A percentile compares a stretch with the other conserved stretches of the same genome.
phyloP scores from a whole-genome alignment of 2,329 filamentous ascomycete species.

The Colletotrichum sp. region DNA sequence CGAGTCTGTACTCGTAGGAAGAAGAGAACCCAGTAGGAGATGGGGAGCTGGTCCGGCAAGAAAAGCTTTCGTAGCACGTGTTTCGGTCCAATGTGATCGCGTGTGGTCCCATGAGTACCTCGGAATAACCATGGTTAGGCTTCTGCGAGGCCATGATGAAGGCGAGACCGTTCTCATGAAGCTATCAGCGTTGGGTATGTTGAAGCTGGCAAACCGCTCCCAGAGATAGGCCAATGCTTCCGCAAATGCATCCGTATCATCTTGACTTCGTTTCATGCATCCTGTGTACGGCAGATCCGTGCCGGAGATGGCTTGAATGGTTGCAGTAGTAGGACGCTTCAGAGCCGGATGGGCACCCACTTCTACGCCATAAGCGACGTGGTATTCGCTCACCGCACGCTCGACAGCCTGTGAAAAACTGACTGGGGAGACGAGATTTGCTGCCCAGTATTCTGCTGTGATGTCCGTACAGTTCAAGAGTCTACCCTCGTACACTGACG shows the following conservation, averaged over 20 bases:
- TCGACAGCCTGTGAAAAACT: constrained; percentile 25
- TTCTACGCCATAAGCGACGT: constrained; percentile 25
- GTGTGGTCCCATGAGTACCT: constrained; percentile 46
- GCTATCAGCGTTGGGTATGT: background rate
- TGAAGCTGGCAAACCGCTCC: constrained; percentile 22
- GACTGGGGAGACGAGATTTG: constrained; percentile 32
- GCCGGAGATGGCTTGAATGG: constrained; percentile 29
- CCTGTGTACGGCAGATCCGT: constrained; percentile 28
- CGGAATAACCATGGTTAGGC: constrained; percentile 30
- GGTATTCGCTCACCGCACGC: constrained; percentile 12
- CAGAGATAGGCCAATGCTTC: constrained; percentile 20
- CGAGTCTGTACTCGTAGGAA: background rate
- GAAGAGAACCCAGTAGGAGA: constrained; percentile 30
- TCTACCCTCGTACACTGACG: background rate
- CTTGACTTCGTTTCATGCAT: constrained; percentile 20
- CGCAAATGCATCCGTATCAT: constrained; percentile 24
- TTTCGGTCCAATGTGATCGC: constrained; percentile 32
- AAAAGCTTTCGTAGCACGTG: background rate
- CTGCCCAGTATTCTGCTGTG: constrained; percentile 35
- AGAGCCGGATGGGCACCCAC: constrained; percentile 43
- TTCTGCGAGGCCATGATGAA: background rate
- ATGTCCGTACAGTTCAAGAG: constrained; percentile 30
- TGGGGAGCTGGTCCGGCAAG: constrained; percentile 26
- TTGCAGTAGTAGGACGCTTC: constrained; percentile 32
- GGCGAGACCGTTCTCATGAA: background rate